These are phyloP conservation scores for Helicostylum pulchrum DNA, from an alignment of 192 early-diverging fungal species.

Conservation along the genomic window DNA sequence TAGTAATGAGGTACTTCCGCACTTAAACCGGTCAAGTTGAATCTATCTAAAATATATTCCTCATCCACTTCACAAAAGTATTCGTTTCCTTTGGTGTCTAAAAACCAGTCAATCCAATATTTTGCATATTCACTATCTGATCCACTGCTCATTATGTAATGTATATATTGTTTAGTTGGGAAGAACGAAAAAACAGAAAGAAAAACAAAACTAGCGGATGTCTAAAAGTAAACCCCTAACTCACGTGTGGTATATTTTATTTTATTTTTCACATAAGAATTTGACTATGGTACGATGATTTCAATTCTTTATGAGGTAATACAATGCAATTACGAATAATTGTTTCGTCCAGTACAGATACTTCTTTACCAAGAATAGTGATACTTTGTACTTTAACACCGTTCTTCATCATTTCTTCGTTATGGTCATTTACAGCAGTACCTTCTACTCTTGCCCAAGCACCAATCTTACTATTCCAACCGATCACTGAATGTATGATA, in stretches of 20 bases:
- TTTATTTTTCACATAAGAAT: conserved; percentile 85
- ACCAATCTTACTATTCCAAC: conserved; percentile 93
- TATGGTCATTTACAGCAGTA: conserved; percentile 61
- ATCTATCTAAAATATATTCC: conserved; percentile 94
- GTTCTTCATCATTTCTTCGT: conserved; percentile 72
- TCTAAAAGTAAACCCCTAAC: too few relatives aligned
- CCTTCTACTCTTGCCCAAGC: conserved; percentile 93
- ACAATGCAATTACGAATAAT: conserved; percentile 96
- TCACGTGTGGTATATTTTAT: too few relatives aligned
- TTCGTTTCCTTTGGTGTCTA: conserved; percentile 88
- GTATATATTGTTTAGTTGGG: too few relatives aligned
- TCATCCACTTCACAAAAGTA: conserved; percentile 99
- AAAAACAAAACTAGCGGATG: too few relatives aligned
- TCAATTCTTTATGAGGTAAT: conserved; percentile 95
- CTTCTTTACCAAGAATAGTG: conserved; percentile 87
- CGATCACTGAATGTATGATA: conserved; percentile 84
- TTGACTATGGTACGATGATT: conserved; percentile 83
- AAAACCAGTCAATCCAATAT: conserved; percentile 97
- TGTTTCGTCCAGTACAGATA: conserved; percentile 86
- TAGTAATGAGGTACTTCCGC: conserved; percentile 88
- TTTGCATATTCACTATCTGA: conserved; percentile 63
- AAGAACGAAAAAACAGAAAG: too few relatives aligned
- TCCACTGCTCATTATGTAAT: conserved; percentile 43
- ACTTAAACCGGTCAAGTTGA: conserved; percentile 94
- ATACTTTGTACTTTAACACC: conserved; percentile 91